Conservation (phyloP, 1,284 basidiomycete genomes). For the Agroathelia rolfsii region DNA sequence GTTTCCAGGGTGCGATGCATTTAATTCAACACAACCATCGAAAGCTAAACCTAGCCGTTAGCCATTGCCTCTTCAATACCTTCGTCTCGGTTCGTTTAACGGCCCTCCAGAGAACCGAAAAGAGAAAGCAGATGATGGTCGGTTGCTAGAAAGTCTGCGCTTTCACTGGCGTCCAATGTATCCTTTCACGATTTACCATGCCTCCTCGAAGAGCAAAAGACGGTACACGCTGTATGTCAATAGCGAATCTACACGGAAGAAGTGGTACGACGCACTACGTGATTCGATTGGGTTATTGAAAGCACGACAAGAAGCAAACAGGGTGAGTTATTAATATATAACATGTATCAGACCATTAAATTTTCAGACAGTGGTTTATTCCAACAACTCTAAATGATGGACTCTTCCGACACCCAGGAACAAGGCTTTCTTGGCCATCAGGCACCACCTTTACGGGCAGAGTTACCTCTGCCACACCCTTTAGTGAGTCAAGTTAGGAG, state of each 20-base stretch:
- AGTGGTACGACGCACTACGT: constrained; percentile 52
- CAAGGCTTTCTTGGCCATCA: constrained; percentile 20
- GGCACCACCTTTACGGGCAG: constrained; percentile 40
- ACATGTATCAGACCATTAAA: constrained; percentile 6
- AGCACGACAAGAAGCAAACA: constrained; percentile 56
- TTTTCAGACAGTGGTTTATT: constrained; percentile 47
- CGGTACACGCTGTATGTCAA: constrained; percentile 63
- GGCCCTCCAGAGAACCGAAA: constrained; percentile 47
- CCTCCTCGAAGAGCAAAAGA: constrained; percentile 39
- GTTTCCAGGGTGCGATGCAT: constrained; percentile 47
- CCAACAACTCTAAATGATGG: constrained; percentile 46
- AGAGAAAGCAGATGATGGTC: constrained; percentile 46
- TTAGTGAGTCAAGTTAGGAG: constrained; percentile 36
- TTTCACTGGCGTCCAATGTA: constrained; percentile 44
- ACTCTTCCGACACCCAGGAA: constrained; percentile 43
- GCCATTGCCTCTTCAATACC: constrained; percentile 70
- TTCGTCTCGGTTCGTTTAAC: constrained; percentile 58
- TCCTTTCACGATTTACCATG: constrained; percentile 69
- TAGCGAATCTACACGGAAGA: constrained; percentile 44
- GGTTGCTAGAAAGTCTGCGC: constrained; percentile 47
- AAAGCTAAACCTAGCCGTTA: constrained; percentile 17
- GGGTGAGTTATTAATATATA: constrained; percentile 32
- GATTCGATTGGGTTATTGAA: constrained; percentile 53
- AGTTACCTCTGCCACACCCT: constrained; percentile 46
- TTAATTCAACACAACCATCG: background rate